Conservation (phyloP, 2,329 filamentous ascomycete species). For the Gremmenia infestans region DNA sequence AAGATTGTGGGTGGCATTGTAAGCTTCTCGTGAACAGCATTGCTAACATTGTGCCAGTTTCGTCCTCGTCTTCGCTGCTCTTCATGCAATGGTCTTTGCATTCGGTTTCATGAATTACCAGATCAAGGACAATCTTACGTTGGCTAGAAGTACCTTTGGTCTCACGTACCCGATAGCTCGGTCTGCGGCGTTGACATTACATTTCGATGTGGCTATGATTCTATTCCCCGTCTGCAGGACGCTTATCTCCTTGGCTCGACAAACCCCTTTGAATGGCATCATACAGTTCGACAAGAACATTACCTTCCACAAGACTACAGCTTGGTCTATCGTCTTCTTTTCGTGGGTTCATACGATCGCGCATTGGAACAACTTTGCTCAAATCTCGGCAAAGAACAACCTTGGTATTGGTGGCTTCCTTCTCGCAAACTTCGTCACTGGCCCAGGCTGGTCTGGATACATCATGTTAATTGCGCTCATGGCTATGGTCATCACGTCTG, state of each 20-base stretch:
- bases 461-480: conserved; percentile 76
- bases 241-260: conserved; percentile 73
- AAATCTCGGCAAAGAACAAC: conserved; percentile 68
- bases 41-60: conserved; percentile 50
- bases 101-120: conserved; percentile 79
- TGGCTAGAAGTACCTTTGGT: conserved; percentile 64
- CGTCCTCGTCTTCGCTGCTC: conserved; percentile 67
- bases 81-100: conserved; percentile 72
- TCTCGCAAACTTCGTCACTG: conserved; percentile 70
- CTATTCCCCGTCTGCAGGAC: conserved; percentile 80
- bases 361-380: conserved; percentile 83
- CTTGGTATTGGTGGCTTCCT: conserved; percentile 75
- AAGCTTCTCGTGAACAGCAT: conserved; percentile 2
- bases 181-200: conserved; percentile 69
- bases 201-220: conserved; percentile 76
- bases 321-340: conserved; percentile 86
- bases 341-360: conserved; percentile 82
- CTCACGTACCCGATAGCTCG: conserved; percentile 73
- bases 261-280: conserved; percentile 79
- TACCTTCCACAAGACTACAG: conserved; percentile 79
- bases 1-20: conserved; percentile 56
- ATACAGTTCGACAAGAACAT: conserved; percentile 89
- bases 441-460: conserved; percentile 82
- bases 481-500: conserved; percentile 71
- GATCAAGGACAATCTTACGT: conserved; percentile 68